Evolutionary conservation across 2,329 filamentous ascomycete species (phyloP), one percentile per base, ranked within the genome.

Genomic region (Fusarium nodosum): DNA sequence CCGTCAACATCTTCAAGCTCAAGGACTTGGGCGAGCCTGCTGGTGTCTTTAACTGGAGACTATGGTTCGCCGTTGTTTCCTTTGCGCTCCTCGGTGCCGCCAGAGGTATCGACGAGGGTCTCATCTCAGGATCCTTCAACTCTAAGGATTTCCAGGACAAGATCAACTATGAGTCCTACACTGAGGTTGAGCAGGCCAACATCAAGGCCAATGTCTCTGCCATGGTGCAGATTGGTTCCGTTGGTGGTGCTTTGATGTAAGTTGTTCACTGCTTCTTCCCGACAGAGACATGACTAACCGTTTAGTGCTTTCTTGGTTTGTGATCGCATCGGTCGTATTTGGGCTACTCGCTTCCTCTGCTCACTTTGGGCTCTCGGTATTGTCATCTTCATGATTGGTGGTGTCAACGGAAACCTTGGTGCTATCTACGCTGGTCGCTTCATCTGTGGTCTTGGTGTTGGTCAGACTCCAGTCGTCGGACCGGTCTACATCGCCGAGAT

Each of bases 151-250:
- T 93, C 77, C 85, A 90, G 70, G 69, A 77, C 1, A 83, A 83
- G 34, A 90, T 92, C 75, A 74, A 87, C 69, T 87, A 89, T 65
- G 79, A 82, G 8, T 81, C 82, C 3, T 88, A 89, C 73, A 81
- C 79, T 46, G 72, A 78, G 0, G 81, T 84, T 6, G 83, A 87
- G 47, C 82, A 86, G 75, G 89, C 90, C 64, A 89, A 92, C 77
- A 89, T 91, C 80, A 89, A 91, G 79, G 89, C 86, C 71, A 94
- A 94, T 77, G 91, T 94, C 57, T 91, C 91, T 3, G 87, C 90
- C 48, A 94, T 94, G 92, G 92, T 94, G 0, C 92, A 94, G 79
- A 88, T 94, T 73, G 92, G 92, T 26, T 91, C 88, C 26, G 91
- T 94, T 31, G 88, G 83, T 6, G 92, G 92, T 44, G 90, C 91